These are phyloP conservation scores for Leccinum subgranulosum DNA, from an alignment of 768 basidiomycete genomes.

Conservation along the genomic window DNA sequence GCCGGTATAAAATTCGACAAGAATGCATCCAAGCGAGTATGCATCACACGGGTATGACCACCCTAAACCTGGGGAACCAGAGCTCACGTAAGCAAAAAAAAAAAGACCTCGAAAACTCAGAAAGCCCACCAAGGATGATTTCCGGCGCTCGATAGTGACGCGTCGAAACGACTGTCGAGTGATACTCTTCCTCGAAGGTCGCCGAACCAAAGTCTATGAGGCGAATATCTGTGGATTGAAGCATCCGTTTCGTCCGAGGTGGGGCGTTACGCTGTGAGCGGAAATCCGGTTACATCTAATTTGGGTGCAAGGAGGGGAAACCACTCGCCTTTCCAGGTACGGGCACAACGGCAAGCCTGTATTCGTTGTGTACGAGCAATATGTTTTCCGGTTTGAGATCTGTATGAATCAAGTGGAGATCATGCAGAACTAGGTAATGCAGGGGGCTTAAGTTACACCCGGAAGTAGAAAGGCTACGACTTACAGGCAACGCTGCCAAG, in stretches of 20 bases:
- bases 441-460: conserved; percentile 1
- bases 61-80: conserved; percentile 66
- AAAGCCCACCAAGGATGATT: conserved; percentile 87
- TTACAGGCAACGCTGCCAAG: conserved; percentile 91
- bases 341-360: conserved; percentile 55
- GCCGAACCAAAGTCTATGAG: conserved; percentile 99
- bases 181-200: conserved; percentile 97
- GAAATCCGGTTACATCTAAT: conserved; percentile 11
- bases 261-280: conserved; percentile 56
- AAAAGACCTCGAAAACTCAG: conserved; percentile 12
- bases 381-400: conserved; percentile 99
- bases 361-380: conserved; percentile 84
- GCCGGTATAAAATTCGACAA: conserved; percentile 98
- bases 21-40: conserved; percentile 96
- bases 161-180: conserved; percentile 96
- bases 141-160: conserved; percentile 98
- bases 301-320: neutral
- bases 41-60: conserved; percentile 99
- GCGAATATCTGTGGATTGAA: conserved; percentile 87
- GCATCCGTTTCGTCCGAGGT: conserved; percentile 69
- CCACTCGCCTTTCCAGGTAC: conserved; percentile 61
- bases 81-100: conserved; percentile 14
- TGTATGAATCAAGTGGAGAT: conserved; percentile 89
- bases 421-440: conserved; percentile 71
- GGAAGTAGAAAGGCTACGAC: conserved; percentile 31